phyloP scores from a whole-genome alignment of 2,329 filamentous ascomycete genomes.

The Monosporascus sp. region DNA sequence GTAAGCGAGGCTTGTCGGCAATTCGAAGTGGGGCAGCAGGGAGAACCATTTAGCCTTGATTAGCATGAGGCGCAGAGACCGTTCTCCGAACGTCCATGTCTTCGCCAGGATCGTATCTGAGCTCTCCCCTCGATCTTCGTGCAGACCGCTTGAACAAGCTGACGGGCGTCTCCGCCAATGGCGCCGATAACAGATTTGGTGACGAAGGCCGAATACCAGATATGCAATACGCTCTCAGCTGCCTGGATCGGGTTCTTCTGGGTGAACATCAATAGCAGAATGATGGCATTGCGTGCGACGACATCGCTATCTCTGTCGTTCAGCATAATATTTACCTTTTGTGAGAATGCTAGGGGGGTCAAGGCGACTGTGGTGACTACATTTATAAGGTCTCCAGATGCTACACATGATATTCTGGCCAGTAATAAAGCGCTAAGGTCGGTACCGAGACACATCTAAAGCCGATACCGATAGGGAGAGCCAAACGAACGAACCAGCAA shows the following conservation, averaged over 20 bases:
- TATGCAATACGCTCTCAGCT: constrained; percentile 6
- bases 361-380: too few species aligned
- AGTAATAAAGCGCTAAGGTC: too few species aligned
- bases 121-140: constrained; percentile 6
- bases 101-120: constrained; percentile 1
- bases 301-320: constrained; percentile 1
- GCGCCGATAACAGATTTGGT: not conserved
- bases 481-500: not conserved
- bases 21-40: constrained; percentile 2
- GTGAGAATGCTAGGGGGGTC: too few species aligned
- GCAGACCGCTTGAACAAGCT: constrained; percentile 9
- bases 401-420: not conserved
- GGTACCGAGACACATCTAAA: too few species aligned
- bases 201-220: constrained; percentile 8
- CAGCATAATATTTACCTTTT: too few species aligned
- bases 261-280: constrained; percentile 7
- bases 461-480: too few species aligned
- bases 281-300: constrained; percentile 9
- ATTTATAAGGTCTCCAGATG: not conserved
- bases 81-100: constrained; percentile 10
- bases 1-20: not conserved
- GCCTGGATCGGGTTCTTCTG: constrained; percentile 2
- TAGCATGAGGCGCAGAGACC: constrained; percentile 8
- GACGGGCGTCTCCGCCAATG: constrained; percentile 1
- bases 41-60: constrained; percentile 5